A percentile compares a stretch with the other conserved stretches of the same genome.
Evolutionary conservation across 306 rosid genomes (phyloP).

Genomic region (Pyrus communis): DNA sequence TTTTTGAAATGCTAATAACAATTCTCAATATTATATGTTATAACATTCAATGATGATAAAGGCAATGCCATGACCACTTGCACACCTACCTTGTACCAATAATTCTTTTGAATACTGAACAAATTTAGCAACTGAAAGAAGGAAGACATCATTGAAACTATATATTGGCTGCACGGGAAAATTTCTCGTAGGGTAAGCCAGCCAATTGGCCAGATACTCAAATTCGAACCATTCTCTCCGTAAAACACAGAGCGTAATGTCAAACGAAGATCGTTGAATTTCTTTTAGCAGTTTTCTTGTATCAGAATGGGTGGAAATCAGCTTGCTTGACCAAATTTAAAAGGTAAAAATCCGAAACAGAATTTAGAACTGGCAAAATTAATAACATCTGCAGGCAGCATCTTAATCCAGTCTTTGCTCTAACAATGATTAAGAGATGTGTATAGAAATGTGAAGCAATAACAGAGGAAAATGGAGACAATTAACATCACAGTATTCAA

Average conservation of each 20-base stretch:
- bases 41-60: neutral
- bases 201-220: neutral
- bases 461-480: neutral
- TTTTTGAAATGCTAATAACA: no score
- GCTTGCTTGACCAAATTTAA: no score
- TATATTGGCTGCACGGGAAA: neutral
- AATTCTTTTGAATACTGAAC: neutral
- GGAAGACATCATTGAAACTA: neutral
- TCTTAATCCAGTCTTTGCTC: no score
- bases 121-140: neutral
- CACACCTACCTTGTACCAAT: neutral
- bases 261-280: neutral
- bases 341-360: no score
- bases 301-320: no score
- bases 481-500: constrained; percentile 26
- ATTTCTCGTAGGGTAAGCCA: neutral
- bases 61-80: neutral
- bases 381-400: no score
- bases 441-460: neutral
- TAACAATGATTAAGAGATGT: neutral
- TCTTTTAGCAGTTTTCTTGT: no score
- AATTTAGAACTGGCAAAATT: no score
- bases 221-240: neutral
- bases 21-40: no score
- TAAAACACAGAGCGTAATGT: neutral